Evolutionary conservation across 192 early-diverging fungal genomes (phyloP), one percentile per base, ranked within the genome.

Genomic region (Rhizoclosmatium sp.): DNA sequence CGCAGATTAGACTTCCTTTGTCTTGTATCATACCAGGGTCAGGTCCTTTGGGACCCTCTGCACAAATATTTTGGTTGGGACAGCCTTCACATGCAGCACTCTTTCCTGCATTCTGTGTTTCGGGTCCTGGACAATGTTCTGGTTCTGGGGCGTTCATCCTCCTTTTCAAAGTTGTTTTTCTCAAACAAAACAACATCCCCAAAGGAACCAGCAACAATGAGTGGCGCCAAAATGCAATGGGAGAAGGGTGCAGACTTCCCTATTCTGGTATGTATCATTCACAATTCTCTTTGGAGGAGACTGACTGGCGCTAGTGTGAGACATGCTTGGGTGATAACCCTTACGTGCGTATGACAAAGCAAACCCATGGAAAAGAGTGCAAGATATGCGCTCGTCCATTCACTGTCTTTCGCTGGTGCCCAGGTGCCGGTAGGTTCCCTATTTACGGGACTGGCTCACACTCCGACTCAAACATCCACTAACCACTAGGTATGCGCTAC

Each of bases 311-410:
- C 5, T 54, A 97, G 61, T 99, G 98, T 87, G 97, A 98, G 84
- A 96, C 95, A 54, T 99, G 98, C 77, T 87, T 99, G 31, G 98
- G 98, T 23, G 92, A 94, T 64, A 99, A 99, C 78, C 98, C 98
- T 42, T 99, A 99, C 78, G 92, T 99, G 67, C 94, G 97, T 75
- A 99, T 99, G 98, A 81, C 83, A 5, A 84, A 82, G 71, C 75
- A 89, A 58, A 41, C 64, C 12, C 80, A 79, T 62, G 87, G 87
- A n/a, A 82, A 85, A 65, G 88, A 89, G 67, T 92, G 93, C 91
- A 94, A 89, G 87, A 92, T 97, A 78, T 99, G 98, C 78, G 83
- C 83, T 42, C 86, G 94, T 46, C 94, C 98, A 0, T 99, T 98
- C 80, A 98, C 98, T 40, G 92, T 98, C 54, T 99, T 99, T 82